Evolutionary conservation across 2,329 filamentous ascomycete species (phyloP).

Genomic region (Graphiopsis chlorocephala): DNA sequence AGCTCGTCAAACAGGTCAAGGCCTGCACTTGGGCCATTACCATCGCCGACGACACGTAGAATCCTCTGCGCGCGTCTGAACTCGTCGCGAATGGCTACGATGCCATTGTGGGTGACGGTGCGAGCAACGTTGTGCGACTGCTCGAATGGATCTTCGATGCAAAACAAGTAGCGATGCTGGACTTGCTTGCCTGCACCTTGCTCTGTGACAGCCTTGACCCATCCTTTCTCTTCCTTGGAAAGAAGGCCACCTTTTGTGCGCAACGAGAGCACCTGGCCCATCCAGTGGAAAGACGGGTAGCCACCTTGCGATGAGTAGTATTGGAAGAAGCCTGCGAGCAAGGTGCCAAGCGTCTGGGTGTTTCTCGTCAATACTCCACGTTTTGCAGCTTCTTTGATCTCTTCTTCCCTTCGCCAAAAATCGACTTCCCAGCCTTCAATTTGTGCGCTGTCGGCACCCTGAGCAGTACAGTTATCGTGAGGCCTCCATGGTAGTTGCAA

Average conservation of each 20-base stretch:
- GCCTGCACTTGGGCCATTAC: constrained; percentile 18
- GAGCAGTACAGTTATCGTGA: constrained; percentile 33
- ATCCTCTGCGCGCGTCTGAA: constrained; percentile 78
- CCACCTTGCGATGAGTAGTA: constrained; percentile 66
- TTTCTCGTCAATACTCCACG: constrained; percentile 65
- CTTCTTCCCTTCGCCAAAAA: constrained; percentile 74
- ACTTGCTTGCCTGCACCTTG: constrained; percentile 59
- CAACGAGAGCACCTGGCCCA: constrained; percentile 73
- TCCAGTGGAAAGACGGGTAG: constrained; percentile 72
- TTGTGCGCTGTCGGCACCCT: constrained; percentile 24
- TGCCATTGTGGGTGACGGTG: constrained; percentile 79
- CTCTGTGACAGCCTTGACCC: constrained; percentile 76
- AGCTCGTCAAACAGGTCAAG: constrained; percentile 31
- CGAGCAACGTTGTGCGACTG: constrained; percentile 82
- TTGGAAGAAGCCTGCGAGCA: constrained; percentile 82
- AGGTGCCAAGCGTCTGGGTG: constrained; percentile 63
- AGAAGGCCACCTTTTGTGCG: constrained; percentile 67
- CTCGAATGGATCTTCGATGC: constrained; percentile 91
- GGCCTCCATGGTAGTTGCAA: constrained; percentile 61
- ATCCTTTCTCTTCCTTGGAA: constrained; percentile 74
- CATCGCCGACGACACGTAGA: constrained; percentile 54
- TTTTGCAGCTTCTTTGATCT: constrained; percentile 61
- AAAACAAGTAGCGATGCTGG: constrained; percentile 77
- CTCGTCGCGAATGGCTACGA: constrained; percentile 78
- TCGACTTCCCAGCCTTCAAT: constrained; percentile 63